Evolutionary conservation across 2,329 filamentous ascomycete genomes (phyloP).

Genomic region (Curvularia sp.): DNA sequence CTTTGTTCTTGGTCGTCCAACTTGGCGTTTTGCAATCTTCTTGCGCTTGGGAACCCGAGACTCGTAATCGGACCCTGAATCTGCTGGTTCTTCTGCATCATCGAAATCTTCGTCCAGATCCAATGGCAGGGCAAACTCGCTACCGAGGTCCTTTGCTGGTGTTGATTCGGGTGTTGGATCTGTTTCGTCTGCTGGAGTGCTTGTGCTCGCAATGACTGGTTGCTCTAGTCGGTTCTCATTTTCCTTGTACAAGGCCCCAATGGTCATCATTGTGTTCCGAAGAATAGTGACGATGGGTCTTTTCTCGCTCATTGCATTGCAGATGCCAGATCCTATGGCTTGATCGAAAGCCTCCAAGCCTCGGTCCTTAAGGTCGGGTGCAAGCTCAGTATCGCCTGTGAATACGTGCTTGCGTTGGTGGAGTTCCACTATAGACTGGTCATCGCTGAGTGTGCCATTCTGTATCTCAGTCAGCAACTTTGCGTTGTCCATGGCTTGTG

Average conservation of each 20-base stretch:
- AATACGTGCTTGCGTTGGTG: constrained; percentile 1
- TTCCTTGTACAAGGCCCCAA: constrained; percentile 1
- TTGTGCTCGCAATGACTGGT: no score
- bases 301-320: background rate
- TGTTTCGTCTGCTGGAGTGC: no score
- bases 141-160: no score
- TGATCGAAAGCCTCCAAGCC: background rate
- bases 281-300: background rate
- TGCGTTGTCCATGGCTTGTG: background rate
- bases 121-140: no score
- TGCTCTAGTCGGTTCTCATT: background rate
- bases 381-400: background rate
- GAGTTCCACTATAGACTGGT: background rate
- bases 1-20: no score
- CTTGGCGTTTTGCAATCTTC: no score
- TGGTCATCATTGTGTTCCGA: background rate
- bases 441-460: constrained; percentile 4
- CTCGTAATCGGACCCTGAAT: background rate
- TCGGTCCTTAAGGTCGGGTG: constrained; percentile 1
- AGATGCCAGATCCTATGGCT: constrained; percentile 3
- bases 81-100: no score
- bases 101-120: no score
- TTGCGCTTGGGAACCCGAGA: no score
- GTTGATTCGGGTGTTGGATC: no score
- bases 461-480: background rate